Evolutionary conservation across 75 land plant species (phyloP).

Genomic region (Selaginella moellendorffii): DNA sequence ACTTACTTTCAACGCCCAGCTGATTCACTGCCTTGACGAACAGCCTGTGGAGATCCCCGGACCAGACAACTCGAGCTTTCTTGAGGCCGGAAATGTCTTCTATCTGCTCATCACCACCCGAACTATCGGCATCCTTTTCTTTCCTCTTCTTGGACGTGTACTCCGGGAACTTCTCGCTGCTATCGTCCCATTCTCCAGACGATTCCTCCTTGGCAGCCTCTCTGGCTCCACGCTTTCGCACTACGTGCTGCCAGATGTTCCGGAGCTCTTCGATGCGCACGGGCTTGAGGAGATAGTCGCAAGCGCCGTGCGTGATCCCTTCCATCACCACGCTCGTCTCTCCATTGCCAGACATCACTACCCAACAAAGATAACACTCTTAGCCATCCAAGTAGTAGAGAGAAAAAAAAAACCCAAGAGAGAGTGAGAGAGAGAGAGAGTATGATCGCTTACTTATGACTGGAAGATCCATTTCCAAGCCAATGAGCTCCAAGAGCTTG

Average conservation of each 20-base stretch:
- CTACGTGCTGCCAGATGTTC: slow-evolving; percentile 8
- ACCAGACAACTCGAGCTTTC: neutral
- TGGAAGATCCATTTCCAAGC: slow-evolving; percentile 85
- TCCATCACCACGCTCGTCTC: slow-evolving; percentile 6
- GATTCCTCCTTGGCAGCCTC: neutral
- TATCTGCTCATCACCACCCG: neutral
- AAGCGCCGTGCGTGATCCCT: slow-evolving; percentile 4
- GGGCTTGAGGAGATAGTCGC: slow-evolving; percentile 2
- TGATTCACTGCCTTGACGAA: neutral
- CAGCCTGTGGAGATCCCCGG: neutral
- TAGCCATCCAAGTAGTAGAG: neutral
- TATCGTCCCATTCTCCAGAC: neutral
- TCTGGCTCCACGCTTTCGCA: neutral
- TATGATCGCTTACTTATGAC: slow-evolving; percentile 54
- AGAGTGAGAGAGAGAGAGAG: neutral
- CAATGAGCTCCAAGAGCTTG: slow-evolving; percentile 74
- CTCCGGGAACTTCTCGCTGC: neutral
- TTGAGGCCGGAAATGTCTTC: neutral
- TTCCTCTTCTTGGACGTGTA: neutral
- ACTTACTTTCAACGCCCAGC: neutral
- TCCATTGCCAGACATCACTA: slow-evolving; percentile 4
- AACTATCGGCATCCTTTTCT: neutral
- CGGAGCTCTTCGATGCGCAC: slow-evolving; percentile 3
- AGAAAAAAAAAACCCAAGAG: neutral
- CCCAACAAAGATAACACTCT: too few species aligned